Conservation (phyloP, 768 basidiomycete species). For the Pleurotus platypus region DNA sequence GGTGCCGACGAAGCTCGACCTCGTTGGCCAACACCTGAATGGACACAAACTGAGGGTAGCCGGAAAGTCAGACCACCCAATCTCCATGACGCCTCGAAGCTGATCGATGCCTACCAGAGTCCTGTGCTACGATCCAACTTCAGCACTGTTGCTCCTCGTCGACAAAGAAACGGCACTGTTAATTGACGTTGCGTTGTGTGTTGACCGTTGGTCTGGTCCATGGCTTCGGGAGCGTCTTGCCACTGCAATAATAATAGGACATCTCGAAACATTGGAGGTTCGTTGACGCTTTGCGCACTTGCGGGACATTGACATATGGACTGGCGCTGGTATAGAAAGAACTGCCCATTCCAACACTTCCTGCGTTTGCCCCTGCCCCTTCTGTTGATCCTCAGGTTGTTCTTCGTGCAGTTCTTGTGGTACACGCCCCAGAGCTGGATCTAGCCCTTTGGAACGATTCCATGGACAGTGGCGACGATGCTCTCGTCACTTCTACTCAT, state of each 20-base stretch:
- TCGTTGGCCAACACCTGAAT: constrained; percentile 31
- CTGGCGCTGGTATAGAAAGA: constrained; percentile 23
- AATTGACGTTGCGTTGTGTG: constrained; percentile 53
- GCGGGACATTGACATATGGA: constrained; percentile 6
- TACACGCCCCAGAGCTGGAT: constrained; percentile 44
- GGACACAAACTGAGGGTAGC: constrained; percentile 57
- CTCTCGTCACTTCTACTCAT: not conserved
- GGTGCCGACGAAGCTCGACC: constrained; percentile 38
- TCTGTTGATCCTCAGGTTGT: constrained; percentile 42
- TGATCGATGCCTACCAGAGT: constrained; percentile 34
- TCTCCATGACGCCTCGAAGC: constrained; percentile 4
- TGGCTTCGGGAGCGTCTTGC: constrained; percentile 56
- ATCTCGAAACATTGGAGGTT: constrained; percentile 50
- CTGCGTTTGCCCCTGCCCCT: constrained; percentile 34
- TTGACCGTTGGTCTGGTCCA: constrained; percentile 30
- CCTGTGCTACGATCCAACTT: constrained; percentile 49
- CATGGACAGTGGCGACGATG: constrained; percentile 20
- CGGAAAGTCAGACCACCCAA: constrained; percentile 43
- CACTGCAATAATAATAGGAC: constrained; percentile 52
- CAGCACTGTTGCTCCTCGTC: constrained; percentile 43
- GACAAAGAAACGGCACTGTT: constrained; percentile 49
- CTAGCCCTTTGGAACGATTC: constrained; percentile 39
- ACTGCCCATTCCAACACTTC: constrained; percentile 38
- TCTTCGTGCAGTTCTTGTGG: constrained; percentile 51
- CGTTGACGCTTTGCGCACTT: constrained; percentile 14